Conservation (phyloP, 345 rosid genomes). For the Acer yangbiense region DNA sequence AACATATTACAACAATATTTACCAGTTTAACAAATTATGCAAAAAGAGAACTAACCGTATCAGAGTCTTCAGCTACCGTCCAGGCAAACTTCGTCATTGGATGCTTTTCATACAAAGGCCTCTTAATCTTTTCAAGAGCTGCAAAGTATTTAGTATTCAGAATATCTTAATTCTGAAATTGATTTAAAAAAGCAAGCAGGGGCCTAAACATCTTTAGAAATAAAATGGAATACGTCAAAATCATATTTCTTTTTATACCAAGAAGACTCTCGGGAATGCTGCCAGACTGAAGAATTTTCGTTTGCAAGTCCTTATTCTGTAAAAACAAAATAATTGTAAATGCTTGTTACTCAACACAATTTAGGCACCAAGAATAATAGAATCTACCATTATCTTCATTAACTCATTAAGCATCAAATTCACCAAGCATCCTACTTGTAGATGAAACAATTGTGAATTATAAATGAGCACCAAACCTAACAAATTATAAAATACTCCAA, state of each 20-base stretch:
- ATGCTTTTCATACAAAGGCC: constrained; percentile 94
- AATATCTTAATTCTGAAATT: constrained; percentile 1
- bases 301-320: constrained; percentile 69
- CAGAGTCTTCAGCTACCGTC: constrained; percentile 84
- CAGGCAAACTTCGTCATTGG: constrained; percentile 91
- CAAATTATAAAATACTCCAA: background rate
- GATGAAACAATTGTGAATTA: background rate
- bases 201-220: constrained; percentile 17
- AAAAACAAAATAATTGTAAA: constrained; percentile 12
- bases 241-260: constrained; percentile 47
- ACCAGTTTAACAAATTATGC: constrained; percentile 6
- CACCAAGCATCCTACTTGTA: background rate
- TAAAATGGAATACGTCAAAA: constrained; percentile 2
- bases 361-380: background rate
- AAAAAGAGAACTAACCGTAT: constrained; percentile 60
- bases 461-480: background rate
- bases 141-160: constrained; percentile 33
- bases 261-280: constrained; percentile 58
- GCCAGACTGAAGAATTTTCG: constrained; percentile 68
- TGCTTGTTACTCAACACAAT: background rate
- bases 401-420: background rate
- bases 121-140: constrained; percentile 86
- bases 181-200: constrained; percentile 18
- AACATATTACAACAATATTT: constrained; percentile 10
- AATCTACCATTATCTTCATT: background rate